A percentile compares a stretch with the other conserved stretches of the same genome.
Conservation (phyloP, 164 flowering plant genomes). For the Vitis rotundifolia region DNA sequence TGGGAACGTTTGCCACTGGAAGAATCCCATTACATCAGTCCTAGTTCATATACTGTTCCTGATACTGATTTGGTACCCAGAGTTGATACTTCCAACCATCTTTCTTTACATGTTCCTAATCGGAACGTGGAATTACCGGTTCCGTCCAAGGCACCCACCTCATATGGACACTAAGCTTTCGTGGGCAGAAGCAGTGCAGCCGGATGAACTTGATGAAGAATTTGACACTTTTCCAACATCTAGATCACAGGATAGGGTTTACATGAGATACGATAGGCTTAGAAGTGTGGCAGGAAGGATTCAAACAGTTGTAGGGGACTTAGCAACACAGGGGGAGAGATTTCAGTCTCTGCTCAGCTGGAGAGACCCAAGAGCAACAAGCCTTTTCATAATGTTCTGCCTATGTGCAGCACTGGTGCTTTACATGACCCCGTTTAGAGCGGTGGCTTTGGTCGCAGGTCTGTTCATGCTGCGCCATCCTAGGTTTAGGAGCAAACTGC, state of each 20-base stretch:
- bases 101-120: constrained; percentile 61
- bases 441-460: constrained; percentile 50
- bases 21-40: constrained; percentile 53
- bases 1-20: constrained; percentile 49
- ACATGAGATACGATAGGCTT: constrained; percentile 56
- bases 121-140: constrained; percentile 59
- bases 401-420: constrained; percentile 47
- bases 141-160: constrained; percentile 51
- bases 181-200: constrained; percentile 56
- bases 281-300: constrained; percentile 61
- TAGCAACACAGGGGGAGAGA: constrained; percentile 69
- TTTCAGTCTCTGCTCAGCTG: constrained; percentile 54
- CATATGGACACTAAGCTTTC: constrained; percentile 62
- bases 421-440: constrained; percentile 58
- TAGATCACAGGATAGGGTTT: constrained; percentile 35
- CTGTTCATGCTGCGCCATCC: constrained; percentile 65
- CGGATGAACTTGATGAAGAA: constrained; percentile 63
- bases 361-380: constrained; percentile 66
- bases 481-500: constrained; percentile 64
- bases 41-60: constrained; percentile 53
- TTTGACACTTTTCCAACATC: constrained; percentile 65
- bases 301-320: constrained; percentile 62
- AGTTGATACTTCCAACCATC: constrained; percentile 54
- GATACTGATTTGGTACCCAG: constrained; percentile 58
- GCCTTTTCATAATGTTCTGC: constrained; percentile 47